A percentile compares a stretch with the other conserved stretches of the same genome.
Evolutionary conservation across 352 stramenopile species (phyloP).

Genomic region (Phytopythium sindhum): DNA sequence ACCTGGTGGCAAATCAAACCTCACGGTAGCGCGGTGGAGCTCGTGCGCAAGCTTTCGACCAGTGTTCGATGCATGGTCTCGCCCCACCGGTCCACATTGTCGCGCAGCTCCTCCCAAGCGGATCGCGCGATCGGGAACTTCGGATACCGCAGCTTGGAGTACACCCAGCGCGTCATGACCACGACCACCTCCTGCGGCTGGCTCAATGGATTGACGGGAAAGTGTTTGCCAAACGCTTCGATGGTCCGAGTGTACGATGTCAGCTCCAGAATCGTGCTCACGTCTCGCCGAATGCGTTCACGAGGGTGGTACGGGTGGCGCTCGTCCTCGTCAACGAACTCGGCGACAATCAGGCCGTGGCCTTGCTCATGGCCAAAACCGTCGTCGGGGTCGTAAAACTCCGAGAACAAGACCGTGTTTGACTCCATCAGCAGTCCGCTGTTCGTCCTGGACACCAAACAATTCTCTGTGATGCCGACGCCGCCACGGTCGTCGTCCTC

Average conservation of each 20-base stretch:
- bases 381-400: conserved; percentile 3
- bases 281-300: conserved; percentile 22
- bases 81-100: conserved; percentile 35
- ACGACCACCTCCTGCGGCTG: conserved; percentile 23
- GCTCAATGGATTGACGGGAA: conserved; percentile 3
- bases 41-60: conserved; percentile 2
- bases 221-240: conserved; percentile 1
- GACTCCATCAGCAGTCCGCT: conserved; percentile 8
- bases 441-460: conserved; percentile 24
- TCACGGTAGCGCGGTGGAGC: neutral
- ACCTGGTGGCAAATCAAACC: neutral
- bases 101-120: conserved; percentile 27
- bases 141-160: conserved; percentile 25
- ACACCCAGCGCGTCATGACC: conserved; percentile 29
- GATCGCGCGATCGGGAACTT: conserved; percentile 17
- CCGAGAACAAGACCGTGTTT: conserved; percentile 7
- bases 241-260: conserved; percentile 23
- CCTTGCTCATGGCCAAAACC: neutral
- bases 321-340: conserved; percentile 28
- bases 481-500: conserved; percentile 30
- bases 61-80: conserved; percentile 13
- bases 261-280: conserved; percentile 13
- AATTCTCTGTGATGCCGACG: conserved; percentile 25
- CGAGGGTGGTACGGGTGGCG: conserved; percentile 23
- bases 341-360: conserved; percentile 10